These are phyloP conservation scores for Taxillus chinensis DNA, from an alignment of 164 flowering plant species.

Conservation along the genomic window DNA sequence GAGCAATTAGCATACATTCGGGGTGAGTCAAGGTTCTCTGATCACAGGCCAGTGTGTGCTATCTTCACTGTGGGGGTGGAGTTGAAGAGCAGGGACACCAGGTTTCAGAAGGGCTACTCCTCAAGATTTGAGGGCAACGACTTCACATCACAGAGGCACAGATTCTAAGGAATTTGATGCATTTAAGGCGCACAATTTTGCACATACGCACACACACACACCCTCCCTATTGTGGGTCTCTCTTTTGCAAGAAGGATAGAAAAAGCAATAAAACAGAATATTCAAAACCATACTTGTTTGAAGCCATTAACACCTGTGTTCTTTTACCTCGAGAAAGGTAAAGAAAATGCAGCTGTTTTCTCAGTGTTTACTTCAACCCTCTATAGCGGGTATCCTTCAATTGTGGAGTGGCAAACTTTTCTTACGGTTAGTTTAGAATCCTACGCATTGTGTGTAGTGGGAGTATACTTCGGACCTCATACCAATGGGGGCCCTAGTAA, in stretches of 20 bases:
- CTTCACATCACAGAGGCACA: slow-evolving; percentile 39
- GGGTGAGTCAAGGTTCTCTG: slow-evolving; percentile 93
- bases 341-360: too few species aligned
- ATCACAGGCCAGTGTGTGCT: slow-evolving; percentile 90
- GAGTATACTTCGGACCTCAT: slow-evolving; percentile 70
- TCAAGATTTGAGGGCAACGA: slow-evolving; percentile 31
- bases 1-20: slow-evolving; percentile 71
- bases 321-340: too few species aligned
- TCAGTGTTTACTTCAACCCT: too few species aligned
- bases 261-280: too few species aligned
- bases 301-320: too few species aligned
- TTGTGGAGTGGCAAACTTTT: neutral
- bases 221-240: too few species aligned
- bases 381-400: too few species aligned
- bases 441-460: slow-evolving; percentile 65
- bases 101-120: slow-evolving; percentile 42
- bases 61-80: slow-evolving; percentile 51
- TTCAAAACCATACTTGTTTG: too few species aligned
- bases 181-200: too few species aligned
- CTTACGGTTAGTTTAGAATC: slow-evolving; percentile 30
- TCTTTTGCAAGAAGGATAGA: too few species aligned
- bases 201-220: too few species aligned
- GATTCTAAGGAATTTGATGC: slow-evolving; percentile 28
- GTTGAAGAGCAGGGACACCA: slow-evolving; percentile 16
- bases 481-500: slow-evolving; percentile 82